These are phyloP conservation scores for Psilocybe mexicana DNA, from an alignment of 1,284 basidiomycete species.

Conservation along the genomic window DNA sequence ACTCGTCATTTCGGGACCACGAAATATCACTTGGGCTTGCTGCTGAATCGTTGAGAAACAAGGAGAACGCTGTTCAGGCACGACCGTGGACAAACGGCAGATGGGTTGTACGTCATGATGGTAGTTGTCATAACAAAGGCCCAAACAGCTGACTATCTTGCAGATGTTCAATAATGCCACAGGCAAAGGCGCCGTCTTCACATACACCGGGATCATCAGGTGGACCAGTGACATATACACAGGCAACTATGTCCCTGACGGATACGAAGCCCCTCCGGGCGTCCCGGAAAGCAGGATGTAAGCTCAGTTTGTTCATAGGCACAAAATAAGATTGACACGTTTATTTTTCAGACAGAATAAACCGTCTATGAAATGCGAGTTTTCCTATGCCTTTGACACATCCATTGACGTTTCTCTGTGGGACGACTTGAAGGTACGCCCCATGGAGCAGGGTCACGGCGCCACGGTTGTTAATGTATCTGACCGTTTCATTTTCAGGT, in stretches of 20 bases:
- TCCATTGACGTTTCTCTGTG: neutral
- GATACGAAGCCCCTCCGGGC: neutral
- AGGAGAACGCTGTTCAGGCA: too few species aligned
- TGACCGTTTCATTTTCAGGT: neutral
- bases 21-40: neutral
- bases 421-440: neutral
- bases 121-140: too few species aligned
- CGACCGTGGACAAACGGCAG: neutral
- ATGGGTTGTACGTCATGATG: neutral
- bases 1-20: too few species aligned
- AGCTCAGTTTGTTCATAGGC: neutral
- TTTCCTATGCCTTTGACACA: neutral
- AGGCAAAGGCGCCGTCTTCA: neutral
- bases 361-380: slow-evolving; percentile 1
- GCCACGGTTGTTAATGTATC: too few species aligned
- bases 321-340: too few species aligned
- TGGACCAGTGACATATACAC: neutral
- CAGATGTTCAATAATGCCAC: neutral
- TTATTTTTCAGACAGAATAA: neutral
- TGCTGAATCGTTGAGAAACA: too few species aligned
- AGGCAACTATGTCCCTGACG: slow-evolving; percentile 3
- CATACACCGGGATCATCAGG: neutral
- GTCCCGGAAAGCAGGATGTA: neutral
- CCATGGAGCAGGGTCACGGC: too few species aligned
- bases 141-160: neutral